These are phyloP conservation scores for Pelargonium australe DNA, from an alignment of 441 rosid species.

Conservation along the genomic window DNA sequence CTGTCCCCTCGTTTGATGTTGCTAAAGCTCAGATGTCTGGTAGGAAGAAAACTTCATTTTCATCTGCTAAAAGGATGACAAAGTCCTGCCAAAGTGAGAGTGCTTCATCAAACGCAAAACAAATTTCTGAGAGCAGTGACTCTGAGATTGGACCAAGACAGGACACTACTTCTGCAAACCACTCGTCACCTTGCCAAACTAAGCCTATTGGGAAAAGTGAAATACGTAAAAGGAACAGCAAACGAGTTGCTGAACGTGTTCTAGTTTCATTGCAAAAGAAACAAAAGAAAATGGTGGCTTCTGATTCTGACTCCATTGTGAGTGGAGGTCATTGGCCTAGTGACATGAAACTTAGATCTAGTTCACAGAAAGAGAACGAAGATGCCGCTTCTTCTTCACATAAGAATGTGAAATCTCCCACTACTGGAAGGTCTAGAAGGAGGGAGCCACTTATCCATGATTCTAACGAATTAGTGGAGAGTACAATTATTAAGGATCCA, in stretches of 20 bases:
- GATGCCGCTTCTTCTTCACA: slow-evolving; percentile 70
- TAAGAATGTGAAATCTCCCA: slow-evolving; percentile 52
- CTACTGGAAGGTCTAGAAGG: slow-evolving; percentile 50
- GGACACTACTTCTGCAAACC: slow-evolving; percentile 35
- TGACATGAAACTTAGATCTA: slow-evolving; percentile 46
- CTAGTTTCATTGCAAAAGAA: slow-evolving; percentile 66
- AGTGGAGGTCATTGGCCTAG: slow-evolving; percentile 48
- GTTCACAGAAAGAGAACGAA: slow-evolving; percentile 58
- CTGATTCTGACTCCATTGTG: slow-evolving; percentile 67
- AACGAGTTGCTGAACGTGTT: slow-evolving; percentile 81
- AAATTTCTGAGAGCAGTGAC: slow-evolving; percentile 72
- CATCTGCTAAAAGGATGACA: slow-evolving; percentile 37
- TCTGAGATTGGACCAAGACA: slow-evolving; percentile 67
- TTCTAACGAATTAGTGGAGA: slow-evolving; percentile 28
- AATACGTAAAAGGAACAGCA: slow-evolving; percentile 71
- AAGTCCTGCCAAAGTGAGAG: slow-evolving; percentile 81
- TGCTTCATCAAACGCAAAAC: slow-evolving; percentile 82
- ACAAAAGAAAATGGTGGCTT: slow-evolving; percentile 65
- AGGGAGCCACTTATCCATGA: slow-evolving; percentile 32
- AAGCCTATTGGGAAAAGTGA: slow-evolving; percentile 56
- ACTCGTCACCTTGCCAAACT: slow-evolving; percentile 44
- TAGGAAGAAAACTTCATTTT: slow-evolving; percentile 34
- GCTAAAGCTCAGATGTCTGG: slow-evolving; percentile 33
- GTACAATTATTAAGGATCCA: slow-evolving; percentile 33
- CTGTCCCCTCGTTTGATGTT: slow-evolving; percentile 50